Base-by-base conservation (phyloP, 2,329 filamentous ascomycete genomes). In the Fusarium equiseti region DNA sequence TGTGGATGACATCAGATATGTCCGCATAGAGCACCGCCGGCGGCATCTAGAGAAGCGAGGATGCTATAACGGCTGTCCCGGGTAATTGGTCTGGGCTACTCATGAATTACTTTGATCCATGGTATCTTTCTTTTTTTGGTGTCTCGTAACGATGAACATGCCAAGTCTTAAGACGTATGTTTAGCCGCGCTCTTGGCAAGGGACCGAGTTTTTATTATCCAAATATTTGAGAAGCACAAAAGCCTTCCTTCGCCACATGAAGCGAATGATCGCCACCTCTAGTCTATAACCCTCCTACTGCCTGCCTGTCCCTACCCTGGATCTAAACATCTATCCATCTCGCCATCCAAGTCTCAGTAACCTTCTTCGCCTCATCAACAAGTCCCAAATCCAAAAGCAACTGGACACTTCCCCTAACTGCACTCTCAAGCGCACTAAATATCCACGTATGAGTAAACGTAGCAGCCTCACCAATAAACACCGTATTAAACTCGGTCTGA, bases 391-490 rank as follows among this genome's bases (percentile, higher is more conserved):
- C 83, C 48, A 87, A 76, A 71, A 90, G 73, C 62, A 89, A 59
- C 74, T 90, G 88, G 2, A 84, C 81, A 0, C 86, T 86, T 0
- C 87, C 88, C 3, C 87, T 79, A 0, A 88, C 85, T 0, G 86
- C 87, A 27, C 83, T 85, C 72, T 90, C 87, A 3, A 89, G 77
- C 1, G 87, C 87, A 27, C 73, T 75, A 18, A 77, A 77, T 6
- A 77, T 86, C 86, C 86, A 89, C 0, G 87, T 86, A 75, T 89
- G 88, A 2, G 88, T 89, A 73, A 87, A 89, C 32, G 81, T 85
- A 0, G 87, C 75, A 1, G 73, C 70, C 35, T 79, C 77, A 5
- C 78, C 77, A 1, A 78, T 74, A 5, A 78, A 79, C 1, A 79
- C 68, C 0, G 77, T 79, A 16, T 79, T 77, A 31, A 84, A 84